A percentile compares a stretch with the other conserved stretches of the same genome.
These are phyloP conservation scores for Neurospora sp. DNA, from an alignment of 495 filamentous ascomycete genomes.

Conservation along the genomic window DNA sequence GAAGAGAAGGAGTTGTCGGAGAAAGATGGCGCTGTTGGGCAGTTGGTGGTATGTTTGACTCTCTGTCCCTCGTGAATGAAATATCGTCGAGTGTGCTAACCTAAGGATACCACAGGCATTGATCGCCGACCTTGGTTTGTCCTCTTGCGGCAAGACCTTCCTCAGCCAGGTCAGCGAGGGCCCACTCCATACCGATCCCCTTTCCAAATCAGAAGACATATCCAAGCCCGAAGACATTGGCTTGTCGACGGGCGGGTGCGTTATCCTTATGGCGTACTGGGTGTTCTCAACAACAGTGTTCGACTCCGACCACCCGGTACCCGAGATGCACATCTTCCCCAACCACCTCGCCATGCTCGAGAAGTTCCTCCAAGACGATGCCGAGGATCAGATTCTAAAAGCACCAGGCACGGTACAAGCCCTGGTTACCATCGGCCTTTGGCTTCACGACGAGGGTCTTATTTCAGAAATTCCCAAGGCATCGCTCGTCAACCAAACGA, in stretches of 20 bases:
- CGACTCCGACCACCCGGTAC: constrained; percentile 31
- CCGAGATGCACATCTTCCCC: constrained; percentile 51
- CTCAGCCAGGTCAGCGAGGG: constrained; percentile 22
- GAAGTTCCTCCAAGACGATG: constrained; percentile 45
- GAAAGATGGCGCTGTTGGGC: constrained; percentile 62
- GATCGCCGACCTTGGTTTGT: constrained; percentile 55
- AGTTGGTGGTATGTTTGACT: constrained; percentile 52
- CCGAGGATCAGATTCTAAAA: constrained; percentile 23
- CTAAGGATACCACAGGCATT: constrained; percentile 43
- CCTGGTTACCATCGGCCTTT: constrained; percentile 40
- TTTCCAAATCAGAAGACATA: constrained; percentile 31
- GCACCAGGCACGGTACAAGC: constrained; percentile 36
- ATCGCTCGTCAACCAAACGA: constrained; percentile 4
- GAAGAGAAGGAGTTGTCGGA: constrained; percentile 52
- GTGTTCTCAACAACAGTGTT: constrained; percentile 45
- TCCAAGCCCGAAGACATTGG: constrained; percentile 53
- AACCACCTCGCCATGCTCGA: constrained; percentile 49
- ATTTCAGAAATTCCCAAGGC: constrained; percentile 14
- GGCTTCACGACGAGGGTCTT: constrained; percentile 31
- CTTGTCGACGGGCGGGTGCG: constrained; percentile 59
- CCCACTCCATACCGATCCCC: constrained; percentile 21
- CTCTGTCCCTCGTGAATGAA: neutral
- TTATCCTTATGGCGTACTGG: constrained; percentile 52
- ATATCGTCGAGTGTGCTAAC: constrained; percentile 4
- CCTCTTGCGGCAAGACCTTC: constrained; percentile 20